Percentiles rank a stretch among this genome's conserved stretches.
These are phyloP conservation scores for Coemansia umbellata DNA, from an alignment of 192 early-diverging fungal species.

Conservation along the genomic window DNA sequence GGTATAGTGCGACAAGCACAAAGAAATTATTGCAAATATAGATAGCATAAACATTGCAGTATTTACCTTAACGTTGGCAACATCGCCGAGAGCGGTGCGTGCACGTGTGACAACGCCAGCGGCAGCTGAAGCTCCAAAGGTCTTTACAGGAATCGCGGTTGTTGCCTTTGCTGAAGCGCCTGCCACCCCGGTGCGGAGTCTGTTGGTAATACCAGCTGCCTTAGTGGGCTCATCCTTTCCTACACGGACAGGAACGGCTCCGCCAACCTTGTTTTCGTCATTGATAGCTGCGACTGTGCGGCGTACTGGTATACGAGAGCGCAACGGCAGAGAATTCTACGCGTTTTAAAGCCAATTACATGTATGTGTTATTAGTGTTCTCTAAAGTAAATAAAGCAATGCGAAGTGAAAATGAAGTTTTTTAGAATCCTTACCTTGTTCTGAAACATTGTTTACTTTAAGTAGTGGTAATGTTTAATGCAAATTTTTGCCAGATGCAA, in stretches of 20 bases:
- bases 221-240: constrained; percentile 16
- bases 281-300: constrained; percentile 14
- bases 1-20: too few relatives aligned
- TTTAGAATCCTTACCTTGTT: constrained; percentile 35
- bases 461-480: background rate
- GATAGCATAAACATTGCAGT: too few relatives aligned
- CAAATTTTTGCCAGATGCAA: background rate
- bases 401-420: constrained; percentile 1
- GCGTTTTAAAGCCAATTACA: too few relatives aligned
- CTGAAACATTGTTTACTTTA: constrained; percentile 28
- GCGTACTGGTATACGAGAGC: constrained; percentile 43
- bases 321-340: too few relatives aligned
- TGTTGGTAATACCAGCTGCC: constrained; percentile 6
- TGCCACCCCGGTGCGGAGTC: background rate
- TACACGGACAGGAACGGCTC: background rate
- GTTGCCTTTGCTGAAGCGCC: background rate
- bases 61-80: constrained; percentile 28
- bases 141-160: constrained; percentile 9
- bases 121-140: constrained; percentile 11
- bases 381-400: background rate
- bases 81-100: constrained; percentile 30
- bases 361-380: constrained; percentile 34
- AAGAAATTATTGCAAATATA: too few relatives aligned
- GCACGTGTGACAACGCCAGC: background rate
- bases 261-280: constrained; percentile 40